Conservation (phyloP, 1,284 basidiomycete genomes). For the Pseudozyma sp. region DNA sequence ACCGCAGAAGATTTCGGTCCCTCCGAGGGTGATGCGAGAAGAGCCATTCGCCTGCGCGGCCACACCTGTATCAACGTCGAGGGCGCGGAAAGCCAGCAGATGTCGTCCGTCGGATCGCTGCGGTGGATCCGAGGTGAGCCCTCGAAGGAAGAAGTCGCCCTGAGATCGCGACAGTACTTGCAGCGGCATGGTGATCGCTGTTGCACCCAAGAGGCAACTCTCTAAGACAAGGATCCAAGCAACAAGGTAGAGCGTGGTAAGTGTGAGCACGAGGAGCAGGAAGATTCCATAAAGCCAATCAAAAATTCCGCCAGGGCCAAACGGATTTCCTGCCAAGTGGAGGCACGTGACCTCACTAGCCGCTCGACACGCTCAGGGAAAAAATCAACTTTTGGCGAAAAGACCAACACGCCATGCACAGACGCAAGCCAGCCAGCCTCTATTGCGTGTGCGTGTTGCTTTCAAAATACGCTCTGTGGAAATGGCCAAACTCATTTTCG, state of each 20-base stretch:
- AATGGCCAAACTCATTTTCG: too few relatives aligned
- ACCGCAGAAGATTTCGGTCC: slow-evolving; percentile 61
- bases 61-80: slow-evolving; percentile 47
- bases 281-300: slow-evolving; percentile 3
- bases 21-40: slow-evolving; percentile 53
- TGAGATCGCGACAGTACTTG: slow-evolving; percentile 61
- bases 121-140: slow-evolving; percentile 51
- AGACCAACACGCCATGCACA: slow-evolving; percentile 26
- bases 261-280: slow-evolving; percentile 6
- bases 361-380: slow-evolving; percentile 19
- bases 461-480: slow-evolving; percentile 1
- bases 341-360: slow-evolving; percentile 34
- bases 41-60: slow-evolving; percentile 60
- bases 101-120: slow-evolving; percentile 55
- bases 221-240: too few relatives aligned
- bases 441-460: background rate
- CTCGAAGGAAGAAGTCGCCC: slow-evolving; percentile 57
- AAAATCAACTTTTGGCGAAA: background rate
- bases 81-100: slow-evolving; percentile 52
- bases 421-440: slow-evolving; percentile 7
- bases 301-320: slow-evolving; percentile 12
- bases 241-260: background rate
- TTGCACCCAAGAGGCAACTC: too few relatives aligned
- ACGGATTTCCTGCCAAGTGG: slow-evolving; percentile 20
- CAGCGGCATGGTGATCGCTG: slow-evolving; percentile 38